Base-by-base conservation (phyloP, 495 filamentous ascomycete species). In the Delitschia confertaspora region DNA sequence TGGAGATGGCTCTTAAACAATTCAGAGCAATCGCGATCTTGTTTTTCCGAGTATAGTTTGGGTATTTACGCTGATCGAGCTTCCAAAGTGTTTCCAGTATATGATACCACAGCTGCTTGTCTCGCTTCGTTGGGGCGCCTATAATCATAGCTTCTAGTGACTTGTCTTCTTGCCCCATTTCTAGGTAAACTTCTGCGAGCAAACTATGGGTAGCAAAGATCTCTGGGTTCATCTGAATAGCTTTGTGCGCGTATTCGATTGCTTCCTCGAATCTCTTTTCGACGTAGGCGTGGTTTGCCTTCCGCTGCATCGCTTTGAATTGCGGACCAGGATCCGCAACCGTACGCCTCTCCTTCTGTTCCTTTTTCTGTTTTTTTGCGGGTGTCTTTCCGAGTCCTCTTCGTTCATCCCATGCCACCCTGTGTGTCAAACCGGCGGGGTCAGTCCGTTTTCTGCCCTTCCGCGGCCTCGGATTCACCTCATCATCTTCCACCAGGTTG, bases 211-310 rank as follows among this genome's bases (percentile, higher is more conserved):
- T 82, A 16, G 75, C 69, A 48, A 82, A 82, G 42, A 87, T 84
- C 59, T 93, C 88, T 10, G 83, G 82, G 57, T 94, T 93, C 53
- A 80, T 71, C 43, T 83, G 74, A 38, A 93, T 78, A 8, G 87
- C 82, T 55, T 78, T 74, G 34, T 70, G 66, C 8, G 82, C 74
- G 32, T 74, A 66, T 2, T 76, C 65, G 22, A 76, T 68, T 8
- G 85, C 82, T 25, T 70, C 65, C 20, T 79, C 75, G 57, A 79
- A 79, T 32, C 82, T 69, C 25, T 40, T 39, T 11, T 33, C 69
- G 47, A 85, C 74, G 58, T 81, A 89, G 1, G 79, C 76, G 20
- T 76, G 71, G 19, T 75, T 80, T 5, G 85, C 85, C 54, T 76
- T 63, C n/a, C 72, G 76, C 48, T 87, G 72, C 33, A 82, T 64